Percentiles rank a stretch among this genome's conserved stretches.
phyloP scores from a whole-genome alignment of 1,284 basidiomycete species.

The Moesziomyces globuligerus region DNA sequence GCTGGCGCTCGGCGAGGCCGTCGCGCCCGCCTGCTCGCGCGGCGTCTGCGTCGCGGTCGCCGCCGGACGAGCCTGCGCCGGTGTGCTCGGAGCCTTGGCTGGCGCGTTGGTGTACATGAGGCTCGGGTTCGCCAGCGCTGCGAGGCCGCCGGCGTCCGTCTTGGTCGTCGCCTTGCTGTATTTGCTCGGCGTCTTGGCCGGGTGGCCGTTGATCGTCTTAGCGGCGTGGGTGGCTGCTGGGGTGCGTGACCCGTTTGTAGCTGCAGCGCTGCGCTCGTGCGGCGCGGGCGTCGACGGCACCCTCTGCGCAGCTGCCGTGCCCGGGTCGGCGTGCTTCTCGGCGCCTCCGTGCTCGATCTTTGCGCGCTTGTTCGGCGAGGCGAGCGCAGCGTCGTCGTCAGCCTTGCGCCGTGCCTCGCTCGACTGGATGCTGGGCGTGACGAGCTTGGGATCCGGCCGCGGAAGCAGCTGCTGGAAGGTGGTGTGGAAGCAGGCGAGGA shows the following conservation, averaged over 20 bases:
- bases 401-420: slow-evolving; percentile 32
- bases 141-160: slow-evolving; percentile 16
- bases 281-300: not conserved
- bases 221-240: not conserved
- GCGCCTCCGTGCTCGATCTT: slow-evolving; percentile 7
- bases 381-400: slow-evolving; percentile 12
- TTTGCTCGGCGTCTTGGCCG: slow-evolving; percentile 20
- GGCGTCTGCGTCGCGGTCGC: not conserved
- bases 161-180: slow-evolving; percentile 17
- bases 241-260: not conserved
- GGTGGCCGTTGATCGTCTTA: slow-evolving; percentile 16
- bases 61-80: slow-evolving; percentile 8
- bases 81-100: slow-evolving; percentile 7
- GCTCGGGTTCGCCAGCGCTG: slow-evolving; percentile 29
- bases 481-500: slow-evolving; percentile 70
- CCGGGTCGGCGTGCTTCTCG: slow-evolving; percentile 1
- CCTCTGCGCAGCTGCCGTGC: not conserved
- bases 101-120: slow-evolving; percentile 35
- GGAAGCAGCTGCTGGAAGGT: slow-evolving; percentile 56
- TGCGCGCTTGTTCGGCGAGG: slow-evolving; percentile 31
- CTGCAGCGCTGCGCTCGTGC: not conserved
- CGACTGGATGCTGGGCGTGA: slow-evolving; percentile 20
- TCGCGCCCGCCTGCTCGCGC: slow-evolving; percentile 19
- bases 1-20: slow-evolving; percentile 9
- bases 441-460: slow-evolving; percentile 28